Conservation (phyloP, 2,329 filamentous ascomycete genomes). For the Exophiala sp. region DNA sequence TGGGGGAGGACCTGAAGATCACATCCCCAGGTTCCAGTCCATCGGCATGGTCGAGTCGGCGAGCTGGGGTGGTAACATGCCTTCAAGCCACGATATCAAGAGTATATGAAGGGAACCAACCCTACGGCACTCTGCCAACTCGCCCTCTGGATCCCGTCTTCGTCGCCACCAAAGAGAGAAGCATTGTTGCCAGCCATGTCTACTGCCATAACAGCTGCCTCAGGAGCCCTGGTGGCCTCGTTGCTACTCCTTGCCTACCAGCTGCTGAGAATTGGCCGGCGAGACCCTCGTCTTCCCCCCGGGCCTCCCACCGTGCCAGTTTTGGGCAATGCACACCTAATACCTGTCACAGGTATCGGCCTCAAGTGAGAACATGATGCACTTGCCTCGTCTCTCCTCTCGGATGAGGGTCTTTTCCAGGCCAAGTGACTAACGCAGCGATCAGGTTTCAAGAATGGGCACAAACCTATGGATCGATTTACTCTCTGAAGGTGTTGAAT, state of each 20-base stretch:
- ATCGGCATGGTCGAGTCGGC: too few species aligned
- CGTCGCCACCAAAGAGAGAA: too few species aligned
- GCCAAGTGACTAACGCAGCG: too few species aligned
- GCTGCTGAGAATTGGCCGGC: conserved; percentile 10
- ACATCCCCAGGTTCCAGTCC: too few species aligned
- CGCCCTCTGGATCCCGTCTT: too few species aligned
- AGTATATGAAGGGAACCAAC: too few species aligned
- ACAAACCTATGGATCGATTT: conserved; percentile 39
- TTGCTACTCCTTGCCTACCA: conserved; percentile 3
- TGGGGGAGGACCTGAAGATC: too few species aligned
- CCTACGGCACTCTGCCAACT: too few species aligned
- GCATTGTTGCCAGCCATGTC: background rate
- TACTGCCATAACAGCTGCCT: background rate
- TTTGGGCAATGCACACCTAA: conserved; percentile 46
- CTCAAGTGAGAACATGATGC: conserved; percentile 31
- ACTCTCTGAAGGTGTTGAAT: conserved; percentile 39
- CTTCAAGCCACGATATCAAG: too few species aligned
- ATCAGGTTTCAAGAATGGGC: conserved; percentile 42
- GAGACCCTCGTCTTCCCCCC: conserved; percentile 17
- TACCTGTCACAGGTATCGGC: conserved; percentile 33
- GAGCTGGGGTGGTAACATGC: too few species aligned
- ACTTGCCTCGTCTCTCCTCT: too few species aligned
- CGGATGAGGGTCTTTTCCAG: too few species aligned
- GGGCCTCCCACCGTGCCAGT: conserved; percentile 41
- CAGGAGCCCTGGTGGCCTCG: background rate